Percentiles rank a stretch among this genome's conserved stretches.
Conservation (phyloP, 1,139 yeast species). For the Pichia sp. region DNA sequence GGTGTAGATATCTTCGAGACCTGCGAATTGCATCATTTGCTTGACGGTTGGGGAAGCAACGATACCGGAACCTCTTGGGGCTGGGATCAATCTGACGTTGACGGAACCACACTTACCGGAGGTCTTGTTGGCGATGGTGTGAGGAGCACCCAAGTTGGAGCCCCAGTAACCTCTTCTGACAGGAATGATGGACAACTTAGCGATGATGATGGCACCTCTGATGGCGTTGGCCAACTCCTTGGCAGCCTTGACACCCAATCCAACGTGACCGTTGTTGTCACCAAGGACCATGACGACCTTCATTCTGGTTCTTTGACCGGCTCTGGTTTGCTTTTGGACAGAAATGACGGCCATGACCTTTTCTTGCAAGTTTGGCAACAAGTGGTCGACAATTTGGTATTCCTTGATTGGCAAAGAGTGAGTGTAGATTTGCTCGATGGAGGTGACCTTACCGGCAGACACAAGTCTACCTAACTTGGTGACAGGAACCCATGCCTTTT, state of each 20-base stretch:
- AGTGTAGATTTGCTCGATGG: slow-evolving; percentile 97
- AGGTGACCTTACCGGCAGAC: slow-evolving; percentile 95
- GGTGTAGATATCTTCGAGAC: slow-evolving; percentile 99
- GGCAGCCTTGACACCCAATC: slow-evolving; percentile 99
- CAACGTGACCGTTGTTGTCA: slow-evolving; percentile 99
- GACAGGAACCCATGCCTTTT: slow-evolving; percentile 99
- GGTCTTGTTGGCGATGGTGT: slow-evolving; percentile 96
- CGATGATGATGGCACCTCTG: slow-evolving; percentile 99
- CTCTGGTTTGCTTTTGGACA: slow-evolving; percentile 99
- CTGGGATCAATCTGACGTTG: slow-evolving; percentile 97
- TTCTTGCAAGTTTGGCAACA: slow-evolving; percentile 94
- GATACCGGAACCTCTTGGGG: slow-evolving; percentile 99
- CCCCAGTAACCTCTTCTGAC: slow-evolving; percentile 99
- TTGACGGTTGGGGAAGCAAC: slow-evolving; percentile 99
- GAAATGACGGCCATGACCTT: slow-evolving; percentile 99
- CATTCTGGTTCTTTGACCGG: slow-evolving; percentile 99
- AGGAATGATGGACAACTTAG: slow-evolving; percentile 98
- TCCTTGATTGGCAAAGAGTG: slow-evolving; percentile 99
- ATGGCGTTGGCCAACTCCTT: slow-evolving; percentile 99
- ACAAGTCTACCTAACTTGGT: slow-evolving; percentile 99
- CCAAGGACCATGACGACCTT: slow-evolving; percentile 99
- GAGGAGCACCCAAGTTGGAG: slow-evolving; percentile 99
- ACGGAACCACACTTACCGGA: slow-evolving; percentile 99
- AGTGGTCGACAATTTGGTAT: slow-evolving; percentile 95
- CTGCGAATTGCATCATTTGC: slow-evolving; percentile 98